These are phyloP conservation scores for Macrolepiota dolichaula DNA, from an alignment of 768 basidiomycete species.

Conservation along the genomic window DNA sequence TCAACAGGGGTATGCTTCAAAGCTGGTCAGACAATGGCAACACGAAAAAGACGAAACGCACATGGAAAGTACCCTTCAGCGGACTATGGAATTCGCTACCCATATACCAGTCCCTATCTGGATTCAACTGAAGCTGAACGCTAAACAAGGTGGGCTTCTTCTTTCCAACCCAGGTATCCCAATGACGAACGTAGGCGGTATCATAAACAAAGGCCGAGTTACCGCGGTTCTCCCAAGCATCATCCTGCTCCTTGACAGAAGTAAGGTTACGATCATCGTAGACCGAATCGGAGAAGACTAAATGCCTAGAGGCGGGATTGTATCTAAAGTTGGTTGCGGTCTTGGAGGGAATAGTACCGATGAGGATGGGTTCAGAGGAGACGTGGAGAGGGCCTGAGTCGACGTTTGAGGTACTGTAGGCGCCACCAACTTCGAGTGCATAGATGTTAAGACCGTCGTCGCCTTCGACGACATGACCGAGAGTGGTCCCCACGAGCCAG, in stretches of 20 bases:
- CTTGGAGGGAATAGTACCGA: constrained; percentile 68
- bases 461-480: constrained; percentile 63
- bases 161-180: constrained; percentile 73
- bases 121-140: constrained; percentile 48
- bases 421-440: constrained; percentile 50
- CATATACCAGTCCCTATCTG: constrained; percentile 51
- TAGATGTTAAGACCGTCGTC: constrained; percentile 57
- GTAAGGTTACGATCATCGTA: constrained; percentile 73
- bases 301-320: constrained; percentile 45
- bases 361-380: constrained; percentile 38
- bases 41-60: constrained; percentile 29
- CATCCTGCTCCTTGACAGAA: constrained; percentile 65
- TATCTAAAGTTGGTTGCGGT: constrained; percentile 71
- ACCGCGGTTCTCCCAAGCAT: constrained; percentile 69
- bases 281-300: constrained; percentile 87
- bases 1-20: constrained; percentile 70
- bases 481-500: constrained; percentile 71
- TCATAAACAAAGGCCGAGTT: constrained; percentile 73
- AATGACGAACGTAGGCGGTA: constrained; percentile 65
- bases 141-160: constrained; percentile 75
- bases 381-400: constrained; percentile 24
- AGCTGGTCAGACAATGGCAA: background rate
- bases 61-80: constrained; percentile 67
- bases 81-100: constrained; percentile 53
- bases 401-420: constrained; percentile 24